Evolutionary conservation across 768 basidiomycete genomes (phyloP).

Genomic region (Amanita muscaria): DNA sequence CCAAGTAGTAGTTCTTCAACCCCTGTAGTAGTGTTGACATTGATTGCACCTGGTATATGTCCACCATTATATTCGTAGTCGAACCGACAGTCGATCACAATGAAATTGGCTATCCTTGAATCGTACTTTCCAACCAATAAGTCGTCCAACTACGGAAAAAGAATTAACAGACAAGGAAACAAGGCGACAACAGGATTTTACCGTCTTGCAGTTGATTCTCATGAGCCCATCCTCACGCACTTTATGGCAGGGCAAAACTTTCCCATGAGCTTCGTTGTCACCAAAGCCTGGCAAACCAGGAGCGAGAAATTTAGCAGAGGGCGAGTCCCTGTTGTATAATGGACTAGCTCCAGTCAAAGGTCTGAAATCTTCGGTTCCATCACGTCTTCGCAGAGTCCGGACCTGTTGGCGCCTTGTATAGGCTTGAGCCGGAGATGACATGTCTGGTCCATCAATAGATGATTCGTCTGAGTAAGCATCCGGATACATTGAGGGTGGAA

Average conservation of each 20-base stretch:
- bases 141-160: conserved; percentile 53
- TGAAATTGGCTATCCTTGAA: conserved; percentile 54
- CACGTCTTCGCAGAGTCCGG: conserved; percentile 69
- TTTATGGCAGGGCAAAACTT: conserved; percentile 87
- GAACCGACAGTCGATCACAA: conserved; percentile 94
- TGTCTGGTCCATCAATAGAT: conserved; percentile 59
- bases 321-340: conserved; percentile 44
- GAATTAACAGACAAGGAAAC: conserved; percentile 11
- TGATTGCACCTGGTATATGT: conserved; percentile 86
- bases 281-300: conserved; percentile 79
- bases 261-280: conserved; percentile 88
- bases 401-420: conserved; percentile 71
- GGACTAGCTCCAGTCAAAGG: conserved; percentile 64
- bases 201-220: conserved; percentile 76
- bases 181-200: conserved; percentile 26
- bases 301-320: conserved; percentile 44
- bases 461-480: conserved; percentile 40
- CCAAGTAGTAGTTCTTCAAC: conserved; percentile 80
- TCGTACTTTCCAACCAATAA: conserved; percentile 72
- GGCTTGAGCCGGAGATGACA: conserved; percentile 76
- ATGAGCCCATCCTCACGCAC: conserved; percentile 95
- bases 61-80: conserved; percentile 95
- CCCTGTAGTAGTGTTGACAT: conserved; percentile 73
- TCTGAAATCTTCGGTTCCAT: conserved; percentile 75
- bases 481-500: conserved; percentile 50